These are phyloP conservation scores for Myotisia sp. DNA, from an alignment of 2,329 filamentous ascomycete genomes.

Conservation along the genomic window DNA sequence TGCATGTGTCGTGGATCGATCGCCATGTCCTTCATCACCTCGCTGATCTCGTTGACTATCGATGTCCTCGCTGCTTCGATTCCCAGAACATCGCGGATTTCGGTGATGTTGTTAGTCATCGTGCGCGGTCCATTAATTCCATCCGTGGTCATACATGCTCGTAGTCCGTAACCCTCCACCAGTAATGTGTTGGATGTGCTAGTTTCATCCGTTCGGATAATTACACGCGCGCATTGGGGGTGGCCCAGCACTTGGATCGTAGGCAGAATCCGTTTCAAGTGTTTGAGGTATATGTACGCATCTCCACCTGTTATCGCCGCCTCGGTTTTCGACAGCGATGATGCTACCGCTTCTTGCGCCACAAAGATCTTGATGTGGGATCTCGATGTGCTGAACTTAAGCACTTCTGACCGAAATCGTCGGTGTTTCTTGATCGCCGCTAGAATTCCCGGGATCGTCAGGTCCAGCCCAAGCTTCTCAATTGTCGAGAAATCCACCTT, in stretches of 20 bases:
- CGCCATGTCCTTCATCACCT: constrained; percentile 85
- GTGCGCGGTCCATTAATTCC: constrained; percentile 68
- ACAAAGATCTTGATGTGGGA: constrained; percentile 60
- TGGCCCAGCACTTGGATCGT: constrained; percentile 81
- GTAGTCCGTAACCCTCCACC: constrained; percentile 88
- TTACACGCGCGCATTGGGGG: constrained; percentile 67
- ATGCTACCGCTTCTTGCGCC: constrained; percentile 29
- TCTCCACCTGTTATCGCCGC: constrained; percentile 30
- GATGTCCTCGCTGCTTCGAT: constrained; percentile 87
- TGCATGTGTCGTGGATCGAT: constrained; percentile 98
- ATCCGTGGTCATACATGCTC: constrained; percentile 80
- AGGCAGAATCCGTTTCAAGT: constrained; percentile 68
- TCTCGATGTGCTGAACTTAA: constrained; percentile 40
- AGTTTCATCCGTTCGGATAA: constrained; percentile 67
- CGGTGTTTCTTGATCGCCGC: constrained; percentile 64
- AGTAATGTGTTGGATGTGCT: constrained; percentile 57
- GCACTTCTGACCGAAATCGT: constrained; percentile 55
- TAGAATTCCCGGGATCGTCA: constrained; percentile 59
- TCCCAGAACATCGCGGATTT: constrained; percentile 71
- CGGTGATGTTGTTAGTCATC: constrained; percentile 77
- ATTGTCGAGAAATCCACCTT: constrained; percentile 69
- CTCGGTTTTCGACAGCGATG: constrained; percentile 28
- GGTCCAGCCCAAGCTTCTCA: constrained; percentile 65
- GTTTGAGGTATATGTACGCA: constrained; percentile 53
- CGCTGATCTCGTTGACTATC: constrained; percentile 74